These are phyloP conservation scores for Diaporthe batatas DNA, from an alignment of 2,329 filamentous ascomycete species.

Conservation along the genomic window DNA sequence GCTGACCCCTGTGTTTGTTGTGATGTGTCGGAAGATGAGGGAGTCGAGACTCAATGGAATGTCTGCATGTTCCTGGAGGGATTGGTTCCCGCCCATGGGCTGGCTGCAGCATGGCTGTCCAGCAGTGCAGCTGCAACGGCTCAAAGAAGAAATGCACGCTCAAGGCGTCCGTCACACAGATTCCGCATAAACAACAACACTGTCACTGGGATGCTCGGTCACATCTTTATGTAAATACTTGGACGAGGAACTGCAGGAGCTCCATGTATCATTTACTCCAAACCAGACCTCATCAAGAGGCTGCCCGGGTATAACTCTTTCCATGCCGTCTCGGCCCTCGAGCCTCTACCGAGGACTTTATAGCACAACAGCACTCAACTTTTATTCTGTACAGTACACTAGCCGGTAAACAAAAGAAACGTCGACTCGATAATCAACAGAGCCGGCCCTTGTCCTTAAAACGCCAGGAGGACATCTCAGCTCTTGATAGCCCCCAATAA, in stretches of 20 bases:
- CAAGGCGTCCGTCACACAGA: neutral
- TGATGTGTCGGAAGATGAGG: neutral
- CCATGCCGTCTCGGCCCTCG: neutral
- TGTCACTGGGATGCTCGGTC: neutral
- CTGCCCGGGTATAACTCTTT: conserved; percentile 13
- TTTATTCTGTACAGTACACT: conserved; percentile 25
- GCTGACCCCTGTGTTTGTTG: neutral
- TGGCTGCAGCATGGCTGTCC: neutral
- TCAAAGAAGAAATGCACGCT: conserved; percentile 2
- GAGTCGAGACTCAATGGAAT: neutral
- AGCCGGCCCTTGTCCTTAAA: conserved; percentile 43
- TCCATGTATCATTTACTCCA: neutral
- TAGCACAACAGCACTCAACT: conserved; percentile 15
- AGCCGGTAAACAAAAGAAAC: conserved; percentile 42
- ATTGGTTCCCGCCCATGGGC: neutral
- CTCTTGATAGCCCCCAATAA: conserved; percentile 65
- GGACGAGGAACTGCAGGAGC: neutral
- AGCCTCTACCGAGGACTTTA: conserved; percentile 23
- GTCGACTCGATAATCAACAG: conserved; percentile 34
- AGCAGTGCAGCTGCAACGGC: neutral
- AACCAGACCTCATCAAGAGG: neutral
- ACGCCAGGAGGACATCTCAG: conserved; percentile 65
- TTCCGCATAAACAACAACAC: neutral
- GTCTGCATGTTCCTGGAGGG: neutral
- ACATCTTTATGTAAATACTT: neutral